phyloP scores from a whole-genome alignment of 2,329 filamentous ascomycete genomes.

The Ophiostoma piceae region DNA sequence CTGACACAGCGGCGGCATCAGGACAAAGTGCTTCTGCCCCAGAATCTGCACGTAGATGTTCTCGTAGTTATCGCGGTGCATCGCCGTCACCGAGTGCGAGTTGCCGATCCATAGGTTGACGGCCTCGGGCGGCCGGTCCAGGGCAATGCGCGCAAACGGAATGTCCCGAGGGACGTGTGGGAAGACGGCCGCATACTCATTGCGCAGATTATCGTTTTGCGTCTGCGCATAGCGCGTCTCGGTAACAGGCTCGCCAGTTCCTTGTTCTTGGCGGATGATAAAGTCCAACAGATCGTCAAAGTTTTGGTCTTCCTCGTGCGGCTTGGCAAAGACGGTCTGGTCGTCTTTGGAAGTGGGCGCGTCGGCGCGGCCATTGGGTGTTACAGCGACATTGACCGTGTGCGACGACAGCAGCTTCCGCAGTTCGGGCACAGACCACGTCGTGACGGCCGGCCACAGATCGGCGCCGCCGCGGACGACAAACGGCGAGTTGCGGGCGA shows the following conservation, averaged over 20 bases:
- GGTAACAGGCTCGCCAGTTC: slow-evolving; percentile 36
- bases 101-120: slow-evolving; percentile 82
- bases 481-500: slow-evolving; percentile 69
- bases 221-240: slow-evolving; percentile 71
- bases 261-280: slow-evolving; percentile 53
- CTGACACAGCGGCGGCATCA: slow-evolving; percentile 66
- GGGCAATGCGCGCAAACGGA: slow-evolving; percentile 67
- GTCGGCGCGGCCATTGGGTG: slow-evolving; percentile 61
- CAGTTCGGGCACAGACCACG: slow-evolving; percentile 61
- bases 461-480: slow-evolving; percentile 59
- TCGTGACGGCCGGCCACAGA: slow-evolving; percentile 56
- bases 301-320: slow-evolving; percentile 58
- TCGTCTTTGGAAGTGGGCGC: slow-evolving; percentile 44
- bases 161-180: slow-evolving; percentile 58
- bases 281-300: slow-evolving; percentile 60
- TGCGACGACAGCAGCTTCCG: slow-evolving; percentile 48
- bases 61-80: slow-evolving; percentile 82
- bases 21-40: slow-evolving; percentile 67
- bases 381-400: slow-evolving; percentile 69
- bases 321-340: slow-evolving; percentile 59
- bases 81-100: slow-evolving; percentile 60
- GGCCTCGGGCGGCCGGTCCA: slow-evolving; percentile 62
- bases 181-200: slow-evolving; percentile 63
- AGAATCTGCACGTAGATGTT: slow-evolving; percentile 75
- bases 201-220: slow-evolving; percentile 75